phyloP scores from a whole-genome alignment of 805 yeast genomes.

The Lachancea quebecensis region DNA sequence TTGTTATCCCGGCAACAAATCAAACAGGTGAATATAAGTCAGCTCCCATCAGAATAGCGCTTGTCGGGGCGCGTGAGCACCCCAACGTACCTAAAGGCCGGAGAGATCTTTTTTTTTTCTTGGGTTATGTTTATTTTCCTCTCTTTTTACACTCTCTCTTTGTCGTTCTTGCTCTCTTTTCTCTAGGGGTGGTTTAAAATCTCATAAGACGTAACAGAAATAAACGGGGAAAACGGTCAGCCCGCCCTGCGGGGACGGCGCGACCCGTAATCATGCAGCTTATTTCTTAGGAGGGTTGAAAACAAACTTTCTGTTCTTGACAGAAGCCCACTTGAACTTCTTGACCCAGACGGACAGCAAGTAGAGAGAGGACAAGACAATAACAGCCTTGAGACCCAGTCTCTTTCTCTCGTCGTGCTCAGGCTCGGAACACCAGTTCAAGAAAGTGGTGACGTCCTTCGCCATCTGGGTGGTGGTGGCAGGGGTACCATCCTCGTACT shows the following conservation, averaged over 20 bases:
- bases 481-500: constrained; percentile 98
- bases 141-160: constrained; percentile 2
- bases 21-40: no score
- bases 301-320: constrained; percentile 89
- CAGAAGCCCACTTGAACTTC: constrained; percentile 96
- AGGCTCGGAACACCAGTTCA: constrained; percentile 98
- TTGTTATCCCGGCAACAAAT: no score
- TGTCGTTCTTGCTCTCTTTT: constrained; percentile 1
- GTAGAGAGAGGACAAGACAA: constrained; percentile 72
- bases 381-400: constrained; percentile 87
- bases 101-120: no score
- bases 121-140: background rate
- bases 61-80: no score
- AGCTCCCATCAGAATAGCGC: no score
- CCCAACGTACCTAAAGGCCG: no score
- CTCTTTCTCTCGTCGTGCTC: constrained; percentile 98
- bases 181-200: background rate
- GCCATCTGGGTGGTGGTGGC: constrained; percentile 99
- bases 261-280: constrained; percentile 5
- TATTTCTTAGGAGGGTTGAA: constrained; percentile 86
- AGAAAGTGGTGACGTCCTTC: constrained; percentile 91
- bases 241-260: background rate
- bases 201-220: constrained; percentile 6
- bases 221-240: background rate
- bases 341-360: constrained; percentile 83